Conservation (phyloP, 176 grass and related monocot species). For the Dactylis glomerata region DNA sequence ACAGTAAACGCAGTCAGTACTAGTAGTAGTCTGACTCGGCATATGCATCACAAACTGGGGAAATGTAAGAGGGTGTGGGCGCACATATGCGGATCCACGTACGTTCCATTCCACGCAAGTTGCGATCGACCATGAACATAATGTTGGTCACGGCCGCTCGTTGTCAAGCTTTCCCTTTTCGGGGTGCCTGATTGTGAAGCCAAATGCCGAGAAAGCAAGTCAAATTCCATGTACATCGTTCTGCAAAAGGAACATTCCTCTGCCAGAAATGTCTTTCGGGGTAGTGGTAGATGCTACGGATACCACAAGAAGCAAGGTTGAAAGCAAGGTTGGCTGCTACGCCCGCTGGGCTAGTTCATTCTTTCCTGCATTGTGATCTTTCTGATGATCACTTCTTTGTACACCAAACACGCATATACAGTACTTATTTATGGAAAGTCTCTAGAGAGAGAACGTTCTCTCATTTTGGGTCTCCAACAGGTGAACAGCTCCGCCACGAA, state of each 20-base stretch:
- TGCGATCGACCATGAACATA: neutral
- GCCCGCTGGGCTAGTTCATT: neutral
- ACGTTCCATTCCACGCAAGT: neutral
- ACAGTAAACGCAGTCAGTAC: neutral
- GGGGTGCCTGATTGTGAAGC: neutral
- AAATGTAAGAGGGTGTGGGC: neutral
- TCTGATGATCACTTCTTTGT: neutral
- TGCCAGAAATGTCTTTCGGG: neutral
- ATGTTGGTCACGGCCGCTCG: neutral
- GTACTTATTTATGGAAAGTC: neutral
- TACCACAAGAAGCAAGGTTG: neutral
- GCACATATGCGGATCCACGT: neutral
- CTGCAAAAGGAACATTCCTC: neutral
- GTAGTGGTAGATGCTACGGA: neutral
- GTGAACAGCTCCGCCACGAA: too few species aligned
- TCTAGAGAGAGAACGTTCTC: neutral
- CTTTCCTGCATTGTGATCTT: neutral
- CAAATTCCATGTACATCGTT: neutral
- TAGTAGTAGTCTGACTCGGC: neutral
- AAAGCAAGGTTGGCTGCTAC: neutral
- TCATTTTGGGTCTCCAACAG: neutral
- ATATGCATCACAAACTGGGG: neutral
- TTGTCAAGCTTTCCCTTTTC: neutral
- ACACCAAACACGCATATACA: neutral
- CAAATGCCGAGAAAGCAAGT: neutral